These are phyloP conservation scores for Tilletia horrida DNA, from an alignment of 1,284 basidiomycete genomes.

Conservation along the genomic window DNA sequence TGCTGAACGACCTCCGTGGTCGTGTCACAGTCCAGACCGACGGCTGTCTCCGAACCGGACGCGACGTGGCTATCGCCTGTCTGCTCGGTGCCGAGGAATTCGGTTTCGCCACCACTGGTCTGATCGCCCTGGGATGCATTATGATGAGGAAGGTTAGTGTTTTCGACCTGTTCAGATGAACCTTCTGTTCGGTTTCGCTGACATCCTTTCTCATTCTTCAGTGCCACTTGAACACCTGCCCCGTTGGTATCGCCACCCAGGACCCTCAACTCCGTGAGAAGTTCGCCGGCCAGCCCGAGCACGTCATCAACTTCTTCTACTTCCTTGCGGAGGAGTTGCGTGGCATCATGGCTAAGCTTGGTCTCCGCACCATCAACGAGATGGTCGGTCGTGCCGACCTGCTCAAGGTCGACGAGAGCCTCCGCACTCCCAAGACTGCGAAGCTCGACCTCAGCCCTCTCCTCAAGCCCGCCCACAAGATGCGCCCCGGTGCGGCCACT, in stretches of 20 bases:
- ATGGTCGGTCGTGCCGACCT: slow-evolving; percentile 50
- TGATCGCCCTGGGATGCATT: slow-evolving; percentile 51
- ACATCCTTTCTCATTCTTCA: too few relatives aligned
- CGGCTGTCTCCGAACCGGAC: slow-evolving; percentile 47
- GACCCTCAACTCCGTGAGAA: slow-evolving; percentile 49
- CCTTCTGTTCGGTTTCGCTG: neutral
- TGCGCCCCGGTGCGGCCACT: slow-evolving; percentile 52
- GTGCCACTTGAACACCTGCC: slow-evolving; percentile 40
- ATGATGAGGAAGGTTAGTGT: too few relatives aligned
- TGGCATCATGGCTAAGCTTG: slow-evolving; percentile 50
- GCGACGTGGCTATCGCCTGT: slow-evolving; percentile 48
- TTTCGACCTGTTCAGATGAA: slow-evolving; percentile 21
- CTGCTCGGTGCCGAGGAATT: slow-evolving; percentile 51
- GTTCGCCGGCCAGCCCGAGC: slow-evolving; percentile 50
- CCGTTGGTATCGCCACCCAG: slow-evolving; percentile 45
- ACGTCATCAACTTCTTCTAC: slow-evolving; percentile 53
- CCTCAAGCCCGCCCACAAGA: slow-evolving; percentile 49
- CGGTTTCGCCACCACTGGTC: slow-evolving; percentile 49
- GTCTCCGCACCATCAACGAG: slow-evolving; percentile 50
- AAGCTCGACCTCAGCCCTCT: slow-evolving; percentile 43
- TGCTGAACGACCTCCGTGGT: slow-evolving; percentile 51
- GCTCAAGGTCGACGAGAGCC: slow-evolving; percentile 41
- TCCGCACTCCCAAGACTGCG: slow-evolving; percentile 45
- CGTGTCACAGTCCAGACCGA: slow-evolving; percentile 51
- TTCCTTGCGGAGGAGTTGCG: slow-evolving; percentile 49